These are phyloP conservation scores for Eremomyces bilateralis DNA, from an alignment of 495 filamentous ascomycete genomes.

Conservation along the genomic window DNA sequence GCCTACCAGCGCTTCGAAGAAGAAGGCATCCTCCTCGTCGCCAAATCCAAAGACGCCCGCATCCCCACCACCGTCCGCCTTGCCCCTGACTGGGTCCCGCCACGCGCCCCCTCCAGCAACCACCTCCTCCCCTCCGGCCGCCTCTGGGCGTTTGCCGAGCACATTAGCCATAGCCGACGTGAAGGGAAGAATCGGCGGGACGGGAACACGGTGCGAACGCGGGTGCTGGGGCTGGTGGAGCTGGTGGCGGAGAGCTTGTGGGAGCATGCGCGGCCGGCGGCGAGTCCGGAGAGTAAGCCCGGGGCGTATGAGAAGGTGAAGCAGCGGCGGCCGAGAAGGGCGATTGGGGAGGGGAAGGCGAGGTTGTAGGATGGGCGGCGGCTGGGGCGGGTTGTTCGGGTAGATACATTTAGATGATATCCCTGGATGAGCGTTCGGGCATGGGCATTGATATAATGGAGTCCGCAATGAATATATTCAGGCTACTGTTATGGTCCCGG, in stretches of 20 bases:
- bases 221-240: conserved; percentile 64
- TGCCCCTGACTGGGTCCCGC: conserved; percentile 56
- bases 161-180: conserved; percentile 56
- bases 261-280: conserved; percentile 9
- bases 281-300: too few species aligned
- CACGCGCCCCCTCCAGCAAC: conserved; percentile 36
- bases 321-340: too few species aligned
- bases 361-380: too few species aligned
- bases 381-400: too few species aligned
- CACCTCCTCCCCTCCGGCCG: conserved; percentile 43
- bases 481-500: too few species aligned
- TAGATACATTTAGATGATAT: too few species aligned
- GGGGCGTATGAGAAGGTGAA: too few species aligned
- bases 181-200: conserved; percentile 94
- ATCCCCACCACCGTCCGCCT: conserved; percentile 36
- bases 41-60: conserved; percentile 29
- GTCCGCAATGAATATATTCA: too few species aligned
- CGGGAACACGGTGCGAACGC: conserved; percentile 63
- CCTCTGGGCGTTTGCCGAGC: conserved; percentile 78
- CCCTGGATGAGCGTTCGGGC: too few species aligned
- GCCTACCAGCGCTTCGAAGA: conserved; percentile 73
- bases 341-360: too few species aligned
- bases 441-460: too few species aligned
- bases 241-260: conserved; percentile 30
- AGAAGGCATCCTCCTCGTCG: conserved; percentile 63